These are phyloP conservation scores for Colletotrichum sp. DNA, from an alignment of 2,329 filamentous ascomycete species.

Conservation along the genomic window DNA sequence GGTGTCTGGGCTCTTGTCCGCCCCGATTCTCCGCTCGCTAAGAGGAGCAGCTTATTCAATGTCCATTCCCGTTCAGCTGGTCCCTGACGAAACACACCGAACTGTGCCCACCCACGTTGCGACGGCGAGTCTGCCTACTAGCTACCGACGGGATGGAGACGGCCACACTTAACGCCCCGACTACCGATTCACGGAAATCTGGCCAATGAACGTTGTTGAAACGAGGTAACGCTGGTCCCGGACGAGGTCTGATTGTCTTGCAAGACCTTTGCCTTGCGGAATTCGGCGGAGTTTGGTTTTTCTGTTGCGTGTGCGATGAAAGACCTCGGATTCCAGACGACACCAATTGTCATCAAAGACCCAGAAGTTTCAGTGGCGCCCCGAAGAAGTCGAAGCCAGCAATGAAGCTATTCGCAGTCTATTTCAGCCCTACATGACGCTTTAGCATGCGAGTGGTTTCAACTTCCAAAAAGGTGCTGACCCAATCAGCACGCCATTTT, in stretches of 20 bases:
- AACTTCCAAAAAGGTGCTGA: not conserved
- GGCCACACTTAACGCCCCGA: not conserved
- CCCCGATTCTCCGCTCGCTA: not conserved
- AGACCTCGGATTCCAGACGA: not conserved
- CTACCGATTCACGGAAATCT: not conserved
- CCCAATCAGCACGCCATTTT: constrained; percentile 5
- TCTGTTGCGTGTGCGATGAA: not conserved
- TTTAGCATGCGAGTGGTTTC: not conserved
- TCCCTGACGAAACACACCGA: not conserved
- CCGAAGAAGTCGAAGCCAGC: not conserved
- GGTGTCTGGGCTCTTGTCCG: not conserved
- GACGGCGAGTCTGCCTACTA: not conserved
- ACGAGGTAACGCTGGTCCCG: not conserved
- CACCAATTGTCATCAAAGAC: not conserved
- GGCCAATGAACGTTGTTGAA: not conserved
- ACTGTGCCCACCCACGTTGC: not conserved
- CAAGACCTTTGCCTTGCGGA: not conserved
- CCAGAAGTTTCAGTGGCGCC: not conserved
- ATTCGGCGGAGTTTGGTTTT: not conserved
- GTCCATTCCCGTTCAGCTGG: not conserved
- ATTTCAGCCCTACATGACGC: not conserved
- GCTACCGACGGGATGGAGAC: not conserved
- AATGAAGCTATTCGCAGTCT: not conserved
- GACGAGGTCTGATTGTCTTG: not conserved
- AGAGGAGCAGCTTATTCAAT: not conserved